Percentiles rank a stretch among this genome's conserved stretches.
Conservation (phyloP, 345 rosid genomes). For the Bruguiera parviflora region DNA sequence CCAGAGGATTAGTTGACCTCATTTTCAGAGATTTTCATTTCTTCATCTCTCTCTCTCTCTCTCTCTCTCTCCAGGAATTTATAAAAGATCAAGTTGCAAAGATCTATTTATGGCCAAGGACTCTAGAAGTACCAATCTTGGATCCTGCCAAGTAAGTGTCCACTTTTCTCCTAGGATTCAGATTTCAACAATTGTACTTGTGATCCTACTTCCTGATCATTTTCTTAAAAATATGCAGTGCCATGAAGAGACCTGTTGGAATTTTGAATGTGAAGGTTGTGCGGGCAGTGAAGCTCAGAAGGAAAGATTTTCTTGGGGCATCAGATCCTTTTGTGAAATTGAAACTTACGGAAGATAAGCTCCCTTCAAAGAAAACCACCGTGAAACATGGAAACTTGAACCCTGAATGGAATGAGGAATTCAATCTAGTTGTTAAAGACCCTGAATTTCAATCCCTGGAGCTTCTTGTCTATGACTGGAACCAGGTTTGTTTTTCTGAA, state of each 20-base stretch:
- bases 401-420: slow-evolving; percentile 97
- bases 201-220: background rate
- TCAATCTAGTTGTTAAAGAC: slow-evolving; percentile 64
- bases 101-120: slow-evolving; percentile 96
- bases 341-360: slow-evolving; percentile 72
- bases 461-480: slow-evolving; percentile 81
- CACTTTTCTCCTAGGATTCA: slow-evolving; percentile 1
- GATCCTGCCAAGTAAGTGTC: slow-evolving; percentile 70
- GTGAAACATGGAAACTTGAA: slow-evolving; percentile 87
- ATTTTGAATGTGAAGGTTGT: slow-evolving; percentile 72
- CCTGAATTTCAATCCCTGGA: slow-evolving; percentile 68
- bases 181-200: background rate
- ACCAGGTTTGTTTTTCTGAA: slow-evolving; percentile 51
- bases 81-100: slow-evolving; percentile 93
- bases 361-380: slow-evolving; percentile 81
- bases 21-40: background rate
- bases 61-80: slow-evolving; percentile 55
- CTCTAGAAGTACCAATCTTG: slow-evolving; percentile 65
- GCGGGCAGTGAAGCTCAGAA: slow-evolving; percentile 72
- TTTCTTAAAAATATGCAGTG: slow-evolving; percentile 43
- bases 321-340: slow-evolving; percentile 93
- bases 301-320: slow-evolving; percentile 86
- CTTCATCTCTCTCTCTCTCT: background rate
- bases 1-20: too few relatives aligned
- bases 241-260: slow-evolving; percentile 82